These are phyloP conservation scores for Phaeolepiota aurea DNA, from an alignment of 768 basidiomycete species.

Conservation along the genomic window DNA sequence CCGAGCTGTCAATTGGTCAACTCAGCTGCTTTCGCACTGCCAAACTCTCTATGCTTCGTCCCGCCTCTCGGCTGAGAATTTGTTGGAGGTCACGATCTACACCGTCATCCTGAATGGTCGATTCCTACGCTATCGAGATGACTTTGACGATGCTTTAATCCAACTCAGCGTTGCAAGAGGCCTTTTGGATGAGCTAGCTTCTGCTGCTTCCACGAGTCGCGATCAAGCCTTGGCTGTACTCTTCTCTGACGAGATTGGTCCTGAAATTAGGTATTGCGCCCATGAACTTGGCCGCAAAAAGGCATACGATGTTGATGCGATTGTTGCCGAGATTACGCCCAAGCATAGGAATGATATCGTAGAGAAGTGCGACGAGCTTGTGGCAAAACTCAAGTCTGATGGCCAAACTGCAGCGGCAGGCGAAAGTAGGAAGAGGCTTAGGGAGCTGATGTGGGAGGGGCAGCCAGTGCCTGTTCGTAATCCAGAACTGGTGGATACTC, in stretches of 20 bases:
- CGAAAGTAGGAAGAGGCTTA: slow-evolving; percentile 45
- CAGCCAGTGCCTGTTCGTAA: slow-evolving; percentile 79
- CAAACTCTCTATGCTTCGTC: slow-evolving; percentile 50
- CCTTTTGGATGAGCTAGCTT: slow-evolving; percentile 62
- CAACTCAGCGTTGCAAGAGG: slow-evolving; percentile 74
- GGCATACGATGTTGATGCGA: slow-evolving; percentile 75
- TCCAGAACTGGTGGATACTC: slow-evolving; percentile 84
- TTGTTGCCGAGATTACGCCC: slow-evolving; percentile 56
- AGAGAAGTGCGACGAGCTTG: slow-evolving; percentile 48
- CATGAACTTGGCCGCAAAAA: slow-evolving; percentile 75
- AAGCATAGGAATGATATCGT: slow-evolving; percentile 54
- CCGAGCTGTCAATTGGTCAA: slow-evolving; percentile 72
- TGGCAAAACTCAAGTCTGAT: slow-evolving; percentile 42
- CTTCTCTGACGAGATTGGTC: slow-evolving; percentile 81
- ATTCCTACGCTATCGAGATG: slow-evolving; percentile 67
- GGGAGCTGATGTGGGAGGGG: slow-evolving; percentile 69
- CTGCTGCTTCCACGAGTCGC: slow-evolving; percentile 56
- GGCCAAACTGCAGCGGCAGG: slow-evolving; percentile 23
- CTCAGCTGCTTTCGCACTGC: slow-evolving; percentile 65
- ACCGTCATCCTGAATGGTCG: slow-evolving; percentile 78
- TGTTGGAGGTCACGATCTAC: slow-evolving; percentile 71
- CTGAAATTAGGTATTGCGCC: slow-evolving; percentile 88
- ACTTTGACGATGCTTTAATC: slow-evolving; percentile 67
- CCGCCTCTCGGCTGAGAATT: slow-evolving; percentile 45
- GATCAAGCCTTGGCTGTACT: slow-evolving; percentile 84